Percentiles rank a stretch among this genome's conserved stretches.
These are phyloP conservation scores for Phytophthora parvispora DNA, from an alignment of 352 stramenopile species.

Conservation along the genomic window DNA sequence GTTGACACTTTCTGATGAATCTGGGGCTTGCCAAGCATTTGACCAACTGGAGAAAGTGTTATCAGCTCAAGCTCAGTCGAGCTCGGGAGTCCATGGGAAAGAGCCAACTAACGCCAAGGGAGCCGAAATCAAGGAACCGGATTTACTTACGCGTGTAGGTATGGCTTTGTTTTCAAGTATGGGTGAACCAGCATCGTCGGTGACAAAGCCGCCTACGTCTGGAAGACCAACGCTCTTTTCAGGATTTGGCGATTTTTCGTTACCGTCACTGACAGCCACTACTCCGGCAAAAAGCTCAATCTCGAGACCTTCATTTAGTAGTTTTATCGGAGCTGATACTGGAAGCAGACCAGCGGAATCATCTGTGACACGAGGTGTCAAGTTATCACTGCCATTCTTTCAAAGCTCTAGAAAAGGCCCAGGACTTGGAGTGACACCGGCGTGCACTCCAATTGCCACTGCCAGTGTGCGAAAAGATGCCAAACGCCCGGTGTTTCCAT, in stretches of 20 bases:
- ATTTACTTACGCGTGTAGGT: conserved; percentile 36
- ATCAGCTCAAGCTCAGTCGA: background rate
- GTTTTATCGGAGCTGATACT: conserved; percentile 32
- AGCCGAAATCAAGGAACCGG: conserved; percentile 17
- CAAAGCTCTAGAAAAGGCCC: conserved; percentile 74
- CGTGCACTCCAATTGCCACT: conserved; percentile 73
- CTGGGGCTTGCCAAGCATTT: conserved; percentile 24
- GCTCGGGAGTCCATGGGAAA: background rate
- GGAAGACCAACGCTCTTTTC: conserved; percentile 31
- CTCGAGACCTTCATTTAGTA: conserved; percentile 29
- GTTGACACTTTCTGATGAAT: conserved; percentile 26
- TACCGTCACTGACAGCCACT: conserved; percentile 26
- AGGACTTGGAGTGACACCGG: conserved; percentile 63
- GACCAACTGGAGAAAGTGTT: conserved; percentile 38
- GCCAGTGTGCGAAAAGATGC: conserved; percentile 78
- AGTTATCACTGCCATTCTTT: conserved; percentile 74
- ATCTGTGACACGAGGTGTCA: conserved; percentile 27
- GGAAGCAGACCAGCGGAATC: conserved; percentile 18
- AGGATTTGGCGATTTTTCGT: conserved; percentile 38
- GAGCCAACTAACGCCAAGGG: background rate
- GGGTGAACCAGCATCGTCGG: conserved; percentile 10
- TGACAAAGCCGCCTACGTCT: conserved; percentile 27
- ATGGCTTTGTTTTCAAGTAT: conserved; percentile 39
- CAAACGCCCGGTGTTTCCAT: conserved; percentile 70
- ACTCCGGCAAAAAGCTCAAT: conserved; percentile 31